These are phyloP conservation scores for Cladophialophora carrionii DNA, from an alignment of 2,329 filamentous ascomycete genomes.

Conservation along the genomic window DNA sequence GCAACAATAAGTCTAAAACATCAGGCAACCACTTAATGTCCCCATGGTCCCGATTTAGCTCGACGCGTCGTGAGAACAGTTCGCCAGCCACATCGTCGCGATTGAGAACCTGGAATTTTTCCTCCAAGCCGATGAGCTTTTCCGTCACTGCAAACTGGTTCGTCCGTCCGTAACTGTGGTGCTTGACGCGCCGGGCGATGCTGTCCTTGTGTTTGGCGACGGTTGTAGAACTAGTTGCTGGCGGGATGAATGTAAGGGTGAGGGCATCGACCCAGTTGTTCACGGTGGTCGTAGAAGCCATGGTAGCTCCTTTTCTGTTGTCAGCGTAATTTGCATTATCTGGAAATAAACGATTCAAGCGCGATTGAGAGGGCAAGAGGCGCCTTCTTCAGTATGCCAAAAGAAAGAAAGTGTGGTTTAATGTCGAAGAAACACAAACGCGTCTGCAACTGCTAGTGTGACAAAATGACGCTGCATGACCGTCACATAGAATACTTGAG, in stretches of 20 bases:
- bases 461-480: no score
- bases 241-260: conserved; percentile 29
- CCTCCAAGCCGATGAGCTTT: conserved; percentile 72
- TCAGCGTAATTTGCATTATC: conserved; percentile 19
- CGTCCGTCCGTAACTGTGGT: conserved; percentile 62
- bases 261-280: conserved; percentile 37
- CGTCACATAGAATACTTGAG: background rate
- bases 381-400: background rate
- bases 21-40: conserved; percentile 69
- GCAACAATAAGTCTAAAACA: conserved; percentile 73
- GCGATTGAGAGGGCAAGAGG: background rate
- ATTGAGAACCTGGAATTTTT: conserved; percentile 80
- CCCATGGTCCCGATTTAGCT: conserved; percentile 61
- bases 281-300: conserved; percentile 39
- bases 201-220: conserved; percentile 29
- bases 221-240: conserved; percentile 12
- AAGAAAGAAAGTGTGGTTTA: no score
- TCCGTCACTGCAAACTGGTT: conserved; percentile 75
- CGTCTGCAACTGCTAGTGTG: no score
- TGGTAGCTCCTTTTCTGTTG: conserved; percentile 24
- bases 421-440: background rate
- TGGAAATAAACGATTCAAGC: background rate
- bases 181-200: conserved; percentile 41
- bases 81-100: conserved; percentile 78
- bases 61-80: conserved; percentile 61